Conservation (phyloP, 1,284 basidiomycete genomes). For the Rhodofomes roseus region DNA sequence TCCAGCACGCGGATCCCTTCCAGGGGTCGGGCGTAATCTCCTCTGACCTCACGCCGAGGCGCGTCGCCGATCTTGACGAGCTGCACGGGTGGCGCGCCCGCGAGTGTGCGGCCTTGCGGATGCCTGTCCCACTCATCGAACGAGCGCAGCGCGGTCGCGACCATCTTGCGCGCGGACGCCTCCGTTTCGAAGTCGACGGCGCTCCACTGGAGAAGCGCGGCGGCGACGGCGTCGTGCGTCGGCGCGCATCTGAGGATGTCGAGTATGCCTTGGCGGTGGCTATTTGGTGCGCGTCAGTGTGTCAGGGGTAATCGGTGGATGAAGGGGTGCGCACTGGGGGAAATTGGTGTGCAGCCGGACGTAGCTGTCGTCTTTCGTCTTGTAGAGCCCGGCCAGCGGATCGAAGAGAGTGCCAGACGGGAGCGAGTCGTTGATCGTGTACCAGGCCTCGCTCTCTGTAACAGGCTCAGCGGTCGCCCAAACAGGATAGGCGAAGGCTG, state of each 20-base stretch:
- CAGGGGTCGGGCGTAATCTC: conserved; percentile 31
- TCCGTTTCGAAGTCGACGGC: conserved; percentile 49
- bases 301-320: not conserved
- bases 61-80: conserved; percentile 48
- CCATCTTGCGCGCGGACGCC: conserved; percentile 45
- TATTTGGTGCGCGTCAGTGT: too few species aligned
- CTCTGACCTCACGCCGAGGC: conserved; percentile 29
- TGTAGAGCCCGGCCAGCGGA: conserved; percentile 48
- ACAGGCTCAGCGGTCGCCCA: not conserved
- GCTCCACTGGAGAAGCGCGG: conserved; percentile 41
- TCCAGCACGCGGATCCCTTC: conserved; percentile 53
- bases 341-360: conserved; percentile 65
- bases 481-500: not conserved
- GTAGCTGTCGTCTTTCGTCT: conserved; percentile 45
- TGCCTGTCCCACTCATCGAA: conserved; percentile 49
- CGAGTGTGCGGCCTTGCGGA: conserved; percentile 42
- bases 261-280: conserved; percentile 51
- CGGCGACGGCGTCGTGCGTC: conserved; percentile 37
- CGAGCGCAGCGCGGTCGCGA: conserved; percentile 49
- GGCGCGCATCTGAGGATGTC: conserved; percentile 38
- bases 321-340: conserved; percentile 44
- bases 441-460: conserved; percentile 49
- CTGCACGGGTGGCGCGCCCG: conserved; percentile 37
- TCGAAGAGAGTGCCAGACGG: conserved; percentile 42
- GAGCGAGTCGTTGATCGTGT: conserved; percentile 39